These are phyloP conservation scores for Candida schatavii DNA, from an alignment of 805 yeast species.

Conservation along the genomic window DNA sequence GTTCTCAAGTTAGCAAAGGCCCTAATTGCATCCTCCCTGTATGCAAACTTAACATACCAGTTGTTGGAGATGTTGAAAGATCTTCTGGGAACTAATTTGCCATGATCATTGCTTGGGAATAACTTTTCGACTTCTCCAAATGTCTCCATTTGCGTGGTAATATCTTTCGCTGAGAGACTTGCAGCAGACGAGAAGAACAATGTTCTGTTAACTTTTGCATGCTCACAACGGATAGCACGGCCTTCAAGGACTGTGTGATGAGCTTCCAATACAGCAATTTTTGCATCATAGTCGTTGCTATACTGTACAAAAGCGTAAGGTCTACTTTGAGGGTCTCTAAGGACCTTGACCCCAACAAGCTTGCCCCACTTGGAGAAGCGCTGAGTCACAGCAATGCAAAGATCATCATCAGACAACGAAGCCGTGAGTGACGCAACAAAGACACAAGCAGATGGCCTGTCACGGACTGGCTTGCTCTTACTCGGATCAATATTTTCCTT, in stretches of 20 bases:
- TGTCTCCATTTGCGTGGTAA: slow-evolving; percentile 39
- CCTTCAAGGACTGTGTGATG: slow-evolving; percentile 71
- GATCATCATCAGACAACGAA: slow-evolving; percentile 62
- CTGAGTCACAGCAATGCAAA: slow-evolving; percentile 63
- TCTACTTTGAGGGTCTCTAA: slow-evolving; percentile 73
- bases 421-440: slow-evolving; percentile 84
- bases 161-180: slow-evolving; percentile 20
- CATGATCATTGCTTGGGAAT: slow-evolving; percentile 38
- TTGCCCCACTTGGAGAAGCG: slow-evolving; percentile 74
- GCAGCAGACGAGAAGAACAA: slow-evolving; percentile 50
- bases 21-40: slow-evolving; percentile 82
- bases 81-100: slow-evolving; percentile 17
- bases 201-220: slow-evolving; percentile 89
- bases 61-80: slow-evolving; percentile 28
- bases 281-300: slow-evolving; percentile 65
- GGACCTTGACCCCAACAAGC: slow-evolving; percentile 71
- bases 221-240: slow-evolving; percentile 79
- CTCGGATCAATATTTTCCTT: too few relatives aligned
- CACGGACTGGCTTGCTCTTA: slow-evolving; percentile 30
- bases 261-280: slow-evolving; percentile 61
- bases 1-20: slow-evolving; percentile 71
- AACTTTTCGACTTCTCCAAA: slow-evolving; percentile 80
- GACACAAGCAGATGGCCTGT: slow-evolving; percentile 81
- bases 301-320: slow-evolving; percentile 95
- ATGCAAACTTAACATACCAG: slow-evolving; percentile 79